Base-by-base conservation (phyloP, 352 stramenopile species). In the Phytophthora aleatoria region DNA sequence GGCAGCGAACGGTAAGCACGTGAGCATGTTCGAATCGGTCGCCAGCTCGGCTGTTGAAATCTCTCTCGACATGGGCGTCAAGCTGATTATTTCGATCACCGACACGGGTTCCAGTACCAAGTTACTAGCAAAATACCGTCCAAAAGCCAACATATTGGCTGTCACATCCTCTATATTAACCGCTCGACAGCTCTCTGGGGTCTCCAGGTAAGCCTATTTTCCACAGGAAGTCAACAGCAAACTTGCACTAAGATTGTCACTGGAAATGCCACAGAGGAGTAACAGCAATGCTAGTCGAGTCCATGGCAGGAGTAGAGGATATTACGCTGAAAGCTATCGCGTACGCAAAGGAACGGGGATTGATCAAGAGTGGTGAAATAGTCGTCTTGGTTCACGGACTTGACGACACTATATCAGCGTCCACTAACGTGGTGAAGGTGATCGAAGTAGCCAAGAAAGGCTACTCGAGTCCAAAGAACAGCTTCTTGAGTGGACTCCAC, bases 61-160 rank as follows among this genome's bases (percentile, higher is more conserved):
- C 16, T 94, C 97, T 30, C 93, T 99, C 66, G 97, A 99, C 64
- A 89, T 99, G 42, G 77, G 91, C 16, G 97, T 98, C 26, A 97
- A 97, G 69, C 81, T 98, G 24, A 99, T 99, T 52, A 92, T 99
- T 68, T 98, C 99, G 38, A 96, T 99, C 65, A 99, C 96, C 7
- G 96, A 99, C 65, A 96, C 88, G 24, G 97, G 97, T 16, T 85
- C 66, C 27, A 99, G 96, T 31, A 97, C 97, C 3, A 95, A 94
- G 56, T 80, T 98, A 52, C 83, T 99, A 13, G 96, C 97, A 48
- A 99, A 99, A 69, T 99, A 99, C 81, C 82, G 95, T 12, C 94
- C 95, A 11, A 47, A 71, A 43, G 81, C 92, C 26, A 90, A 79
- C 38, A 95, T 98, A 41, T 71, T 98, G 24, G 94, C 93, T 11